Evolutionary conservation across 345 rosid species (phyloP).

Genomic region (Populus deltoides): DNA sequence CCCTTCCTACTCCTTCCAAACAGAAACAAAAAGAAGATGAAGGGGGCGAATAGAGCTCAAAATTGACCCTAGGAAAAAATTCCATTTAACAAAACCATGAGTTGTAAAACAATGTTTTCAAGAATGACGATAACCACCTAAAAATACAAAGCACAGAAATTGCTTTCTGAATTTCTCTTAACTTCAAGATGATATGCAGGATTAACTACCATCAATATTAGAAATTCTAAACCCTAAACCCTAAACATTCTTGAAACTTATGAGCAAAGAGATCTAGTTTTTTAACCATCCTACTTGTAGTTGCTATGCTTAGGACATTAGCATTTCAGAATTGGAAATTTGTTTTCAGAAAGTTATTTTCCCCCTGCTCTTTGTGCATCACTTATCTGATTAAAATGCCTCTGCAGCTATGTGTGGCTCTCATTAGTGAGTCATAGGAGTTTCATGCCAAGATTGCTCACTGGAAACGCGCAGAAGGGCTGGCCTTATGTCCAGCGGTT

Average conservation of each 20-base stretch:
- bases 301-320: neutral
- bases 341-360: neutral
- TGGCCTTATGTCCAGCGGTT: conserved; percentile 89
- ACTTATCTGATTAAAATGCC: conserved; percentile 10
- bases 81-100: neutral
- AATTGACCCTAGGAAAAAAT: neutral
- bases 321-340: neutral
- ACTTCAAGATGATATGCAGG: too few relatives aligned
- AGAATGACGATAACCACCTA: neutral
- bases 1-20: neutral
- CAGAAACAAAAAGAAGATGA: neutral
- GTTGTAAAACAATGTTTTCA: neutral
- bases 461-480: conserved; percentile 80
- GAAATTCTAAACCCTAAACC: too few relatives aligned
- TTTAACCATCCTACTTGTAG: neutral
- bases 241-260: neutral
- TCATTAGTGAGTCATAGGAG: conserved; percentile 94
- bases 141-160: neutral
- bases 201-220: too few relatives aligned
- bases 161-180: neutral
- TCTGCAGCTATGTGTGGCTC: conserved; percentile 93
- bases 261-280: neutral
- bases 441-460: conserved; percentile 94
- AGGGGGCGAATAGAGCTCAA: neutral
- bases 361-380: neutral